These are phyloP conservation scores for Vachellia pachyceras DNA, from an alignment of 306 rosid species.

Conservation along the genomic window DNA sequence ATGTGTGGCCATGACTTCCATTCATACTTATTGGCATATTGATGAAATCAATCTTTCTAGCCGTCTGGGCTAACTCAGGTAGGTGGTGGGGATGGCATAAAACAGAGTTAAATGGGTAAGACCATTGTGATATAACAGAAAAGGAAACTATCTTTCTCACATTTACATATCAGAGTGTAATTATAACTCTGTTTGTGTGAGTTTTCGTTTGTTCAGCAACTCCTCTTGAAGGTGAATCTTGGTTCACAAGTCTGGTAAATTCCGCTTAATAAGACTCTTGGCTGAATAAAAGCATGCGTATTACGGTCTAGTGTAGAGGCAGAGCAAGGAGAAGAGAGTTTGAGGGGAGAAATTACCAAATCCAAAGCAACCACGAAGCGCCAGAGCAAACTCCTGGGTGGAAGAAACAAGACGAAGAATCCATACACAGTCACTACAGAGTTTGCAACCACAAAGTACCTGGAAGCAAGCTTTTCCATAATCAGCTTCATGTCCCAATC, in stretches of 20 bases:
- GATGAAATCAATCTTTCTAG: background rate
- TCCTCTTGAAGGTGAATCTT: background rate
- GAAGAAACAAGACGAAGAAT: conserved; percentile 75
- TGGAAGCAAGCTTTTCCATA: conserved; percentile 22
- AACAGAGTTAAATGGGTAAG: background rate
- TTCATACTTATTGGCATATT: no score
- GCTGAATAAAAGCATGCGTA: background rate
- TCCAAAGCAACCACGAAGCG: conserved; percentile 68
- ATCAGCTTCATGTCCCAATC: background rate
- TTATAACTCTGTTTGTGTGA: no score
- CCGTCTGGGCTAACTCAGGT: background rate
- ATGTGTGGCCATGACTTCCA: no score
- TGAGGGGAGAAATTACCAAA: conserved; percentile 54
- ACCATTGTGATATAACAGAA: no score
- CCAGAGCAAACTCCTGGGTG: conserved; percentile 74
- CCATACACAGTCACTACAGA: conserved; percentile 71
- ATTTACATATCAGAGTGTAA: background rate
- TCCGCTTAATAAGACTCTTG: background rate
- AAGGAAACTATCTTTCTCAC: background rate
- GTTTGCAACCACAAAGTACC: conserved; percentile 79
- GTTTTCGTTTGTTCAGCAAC: no score
- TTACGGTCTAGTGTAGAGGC: background rate
- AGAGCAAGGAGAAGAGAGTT: background rate
- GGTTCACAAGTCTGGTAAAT: background rate
- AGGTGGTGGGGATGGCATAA: background rate